Evolutionary conservation across 1,139 yeast species (phyloP), one percentile per base, ranked within the genome.

Genomic region (Taphrina betulina): DNA sequence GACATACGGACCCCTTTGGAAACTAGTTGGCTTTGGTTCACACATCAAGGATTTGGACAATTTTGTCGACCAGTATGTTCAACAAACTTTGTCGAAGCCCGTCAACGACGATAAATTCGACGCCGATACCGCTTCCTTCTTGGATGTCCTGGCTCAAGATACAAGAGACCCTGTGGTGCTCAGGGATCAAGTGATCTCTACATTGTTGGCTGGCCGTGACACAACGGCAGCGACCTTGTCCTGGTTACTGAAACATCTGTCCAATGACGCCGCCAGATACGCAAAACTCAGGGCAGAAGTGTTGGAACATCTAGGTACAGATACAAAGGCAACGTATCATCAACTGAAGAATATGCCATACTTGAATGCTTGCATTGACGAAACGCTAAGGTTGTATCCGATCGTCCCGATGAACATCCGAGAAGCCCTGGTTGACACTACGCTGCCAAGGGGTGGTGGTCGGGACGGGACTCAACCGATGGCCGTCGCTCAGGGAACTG

Each of bases 361-460:
- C 50, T 14, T 34, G 38, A 33, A 51, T 17, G 50, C 46, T 5
- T 51, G 44, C 24, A 40, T 79, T 37, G 78, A 77, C 63, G 84
- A 79, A 66, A 69, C 71, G 3, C 73, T 79, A 59, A 71, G 83
- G 61, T 65, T 79, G 62, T 79, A 78, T 63, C 84, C 83, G 7
- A 71, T 78, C 2, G 83, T 80, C 26, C 83, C 83, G 23, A 64
- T 71, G 43, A 79, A 79, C 63, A 73, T 72, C 64, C 71, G 84
- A 57, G 68, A 69, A 38, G 75, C 80, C 17, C 69, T 71, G 5
- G 78, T 74, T 71, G 67, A 55, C 60, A 78, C 82, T 4, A 71
- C 76, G 7, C 68, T 78, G 46, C 82, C 82, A 26, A 68, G 69
- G 35, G 82, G 82, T 19, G 82, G 81, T 26, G 82, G 82, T 3